Evolutionary conservation across 1,284 basidiomycete species (phyloP), one percentile per base, ranked within the genome.

Genomic region (Trichosporon asahii): DNA sequence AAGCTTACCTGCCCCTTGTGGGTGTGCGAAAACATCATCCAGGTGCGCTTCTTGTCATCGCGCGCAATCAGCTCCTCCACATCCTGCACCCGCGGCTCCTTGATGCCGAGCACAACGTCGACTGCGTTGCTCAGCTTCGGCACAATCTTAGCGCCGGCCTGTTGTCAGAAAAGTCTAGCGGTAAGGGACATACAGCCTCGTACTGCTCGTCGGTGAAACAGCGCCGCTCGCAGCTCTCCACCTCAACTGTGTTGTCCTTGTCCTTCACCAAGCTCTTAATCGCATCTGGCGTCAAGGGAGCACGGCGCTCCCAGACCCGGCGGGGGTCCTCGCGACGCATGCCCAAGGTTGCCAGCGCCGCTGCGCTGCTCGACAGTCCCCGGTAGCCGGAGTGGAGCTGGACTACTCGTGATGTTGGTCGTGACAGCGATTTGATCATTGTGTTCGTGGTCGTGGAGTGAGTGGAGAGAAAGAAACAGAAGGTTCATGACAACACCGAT

Each of bases 1-100:
- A 37, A 37, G 66, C 77, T 70, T 66, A 83, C 80, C 73, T 82
- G 80, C 2, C 83, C 85, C 82, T 96, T 96, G 75, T 89, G 89
- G 0, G 93, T 94, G 81, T 95, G 94, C 33, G 91, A 93, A 86
- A 96, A 96, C 90, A 94, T 93, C 70, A 94, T 82, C 77, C 75
- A 74, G 69, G 75, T 70, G 55, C 77, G 70, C 78, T 82, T 82
- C 68, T 66, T 64, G 23, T 53, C 37, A 35, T 67, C 67, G 7
- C 68, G 61, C 31, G 67, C 66, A 23, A 76, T 57, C 5, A 81
- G 70, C 2, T 68, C 40, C n/a, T 78, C 72, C n/a, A 94, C 84
- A 73, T 89, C 87, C 40, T 84, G 68, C 3, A 93, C 81, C 2
- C 91, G 90, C 0, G 91, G 89, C 81, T 96, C 94, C 79, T 96